These are phyloP conservation scores for Flaveria sonorensis DNA, from an alignment of 129 eudicot genomes.

Conservation along the genomic window DNA sequence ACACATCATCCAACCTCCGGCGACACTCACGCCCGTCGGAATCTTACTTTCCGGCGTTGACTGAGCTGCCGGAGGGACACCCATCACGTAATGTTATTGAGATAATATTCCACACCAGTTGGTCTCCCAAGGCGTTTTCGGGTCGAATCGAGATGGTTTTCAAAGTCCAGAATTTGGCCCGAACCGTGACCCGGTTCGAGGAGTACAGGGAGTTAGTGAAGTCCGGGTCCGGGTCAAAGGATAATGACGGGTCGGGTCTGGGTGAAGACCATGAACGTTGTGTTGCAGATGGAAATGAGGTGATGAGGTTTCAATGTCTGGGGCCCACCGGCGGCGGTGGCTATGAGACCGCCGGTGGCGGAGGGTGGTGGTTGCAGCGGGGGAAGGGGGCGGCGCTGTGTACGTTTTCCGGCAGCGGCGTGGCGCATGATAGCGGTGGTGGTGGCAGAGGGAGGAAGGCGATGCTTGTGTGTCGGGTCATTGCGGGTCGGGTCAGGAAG, in stretches of 20 bases:
- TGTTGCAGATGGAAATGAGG: constrained; percentile 94
- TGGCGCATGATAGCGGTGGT: constrained; percentile 83
- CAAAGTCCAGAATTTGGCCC: constrained; percentile 70
- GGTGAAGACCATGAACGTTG: constrained; percentile 84
- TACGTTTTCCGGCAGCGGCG: constrained; percentile 80
- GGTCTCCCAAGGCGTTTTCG: constrained; percentile 66
- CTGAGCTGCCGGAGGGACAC: constrained; percentile 81
- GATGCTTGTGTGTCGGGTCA: constrained; percentile 90
- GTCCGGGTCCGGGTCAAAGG: constrained; percentile 32
- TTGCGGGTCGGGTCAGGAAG: constrained; percentile 85
- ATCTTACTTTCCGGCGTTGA: constrained; percentile 62
- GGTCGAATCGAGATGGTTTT: constrained; percentile 91
- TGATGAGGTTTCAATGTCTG: constrained; percentile 88
- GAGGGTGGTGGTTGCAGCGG: constrained; percentile 51
- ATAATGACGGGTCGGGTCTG: background rate
- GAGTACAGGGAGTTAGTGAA: constrained; percentile 74
- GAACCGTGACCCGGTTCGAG: constrained; percentile 82
- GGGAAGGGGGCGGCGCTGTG: constrained; percentile 64
- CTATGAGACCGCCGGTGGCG: constrained; percentile 48
- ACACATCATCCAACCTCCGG: constrained; percentile 26
- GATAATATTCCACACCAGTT: constrained; percentile 86
- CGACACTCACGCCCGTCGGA: constrained; percentile 41
- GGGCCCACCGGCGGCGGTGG: constrained; percentile 60
- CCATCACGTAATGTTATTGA: constrained; percentile 96
- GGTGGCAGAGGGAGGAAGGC: constrained; percentile 84